These are phyloP conservation scores for Fusarium lyarnte DNA, from an alignment of 2,329 filamentous ascomycete genomes.

Conservation along the genomic window DNA sequence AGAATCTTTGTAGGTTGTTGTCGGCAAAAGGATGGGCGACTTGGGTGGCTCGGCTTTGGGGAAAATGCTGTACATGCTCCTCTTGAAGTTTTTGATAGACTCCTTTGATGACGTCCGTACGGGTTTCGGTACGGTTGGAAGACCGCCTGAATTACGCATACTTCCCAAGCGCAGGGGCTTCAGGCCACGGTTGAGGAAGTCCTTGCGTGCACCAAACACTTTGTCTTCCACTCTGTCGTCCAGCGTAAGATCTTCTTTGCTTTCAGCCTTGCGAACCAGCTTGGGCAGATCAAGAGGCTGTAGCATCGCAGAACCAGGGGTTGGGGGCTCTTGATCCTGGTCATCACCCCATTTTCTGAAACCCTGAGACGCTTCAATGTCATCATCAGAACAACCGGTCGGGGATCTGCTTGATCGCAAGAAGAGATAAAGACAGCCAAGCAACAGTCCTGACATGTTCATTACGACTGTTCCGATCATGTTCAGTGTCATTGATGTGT, in stretches of 20 bases:
- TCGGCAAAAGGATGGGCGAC: constrained; percentile 53
- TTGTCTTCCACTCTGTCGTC: constrained; percentile 47
- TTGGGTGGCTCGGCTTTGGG: constrained; percentile 33
- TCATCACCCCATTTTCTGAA: constrained; percentile 31
- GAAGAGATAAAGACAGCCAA: constrained; percentile 72
- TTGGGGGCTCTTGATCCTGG: constrained; percentile 22
- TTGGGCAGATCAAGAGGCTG: constrained; percentile 17
- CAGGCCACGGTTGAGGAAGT: constrained; percentile 30
- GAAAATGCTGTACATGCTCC: constrained; percentile 43
- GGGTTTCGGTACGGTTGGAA: constrained; percentile 29
- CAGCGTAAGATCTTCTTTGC: constrained; percentile 22
- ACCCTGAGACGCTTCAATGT: constrained; percentile 7
- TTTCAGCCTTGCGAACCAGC: constrained; percentile 14
- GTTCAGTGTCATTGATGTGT: constrained; percentile 59
- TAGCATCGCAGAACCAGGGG: constrained; percentile 9
- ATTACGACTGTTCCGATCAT: constrained; percentile 73
- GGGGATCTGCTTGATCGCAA: constrained; percentile 70
- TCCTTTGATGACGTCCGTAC: constrained; percentile 28
- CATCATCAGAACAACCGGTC: constrained; percentile 57
- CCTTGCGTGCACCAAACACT: constrained; percentile 41
- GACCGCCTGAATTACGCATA: constrained; percentile 30
- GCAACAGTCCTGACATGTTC: constrained; percentile 72
- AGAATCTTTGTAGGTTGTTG: constrained; percentile 56
- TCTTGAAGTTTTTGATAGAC: constrained; percentile 38
- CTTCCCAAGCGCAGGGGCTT: constrained; percentile 35